Evolutionary conservation across 2,329 filamentous ascomycete genomes (phyloP).

Genomic region (Calonectria pseudoreteaudii): DNA sequence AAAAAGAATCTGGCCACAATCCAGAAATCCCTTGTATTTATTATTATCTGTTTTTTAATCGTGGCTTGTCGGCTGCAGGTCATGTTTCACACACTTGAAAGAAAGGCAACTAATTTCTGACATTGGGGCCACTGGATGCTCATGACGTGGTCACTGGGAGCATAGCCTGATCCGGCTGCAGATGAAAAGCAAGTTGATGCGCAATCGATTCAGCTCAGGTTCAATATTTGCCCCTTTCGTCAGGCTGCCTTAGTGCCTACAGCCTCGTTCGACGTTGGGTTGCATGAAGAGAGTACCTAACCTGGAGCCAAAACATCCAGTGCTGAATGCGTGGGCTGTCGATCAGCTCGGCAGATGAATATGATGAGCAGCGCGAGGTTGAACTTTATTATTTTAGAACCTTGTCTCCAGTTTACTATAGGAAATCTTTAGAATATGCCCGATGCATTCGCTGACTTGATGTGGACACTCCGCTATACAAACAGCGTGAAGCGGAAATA

Average conservation of each 20-base stretch:
- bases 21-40: neutral
- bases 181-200: neutral
- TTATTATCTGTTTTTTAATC: neutral
- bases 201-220: neutral
- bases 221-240: neutral
- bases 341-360: neutral
- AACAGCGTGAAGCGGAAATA: too few species aligned
- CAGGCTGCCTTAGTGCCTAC: neutral
- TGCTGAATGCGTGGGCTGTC: neutral
- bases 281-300: neutral
- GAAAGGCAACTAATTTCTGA: neutral
- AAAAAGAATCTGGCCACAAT: neutral
- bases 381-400: too few species aligned
- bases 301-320: neutral
- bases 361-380: neutral
- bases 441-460: too few species aligned
- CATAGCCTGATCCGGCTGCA: neutral
- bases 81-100: neutral
- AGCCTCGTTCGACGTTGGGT: neutral
- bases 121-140: neutral
- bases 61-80: neutral
- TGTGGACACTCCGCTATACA: too few species aligned
- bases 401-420: too few species aligned
- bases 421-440: too few species aligned
- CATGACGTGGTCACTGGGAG: neutral